Conservation (phyloP, 306 rosid genomes). For the Dalbergia cultrata region DNA sequence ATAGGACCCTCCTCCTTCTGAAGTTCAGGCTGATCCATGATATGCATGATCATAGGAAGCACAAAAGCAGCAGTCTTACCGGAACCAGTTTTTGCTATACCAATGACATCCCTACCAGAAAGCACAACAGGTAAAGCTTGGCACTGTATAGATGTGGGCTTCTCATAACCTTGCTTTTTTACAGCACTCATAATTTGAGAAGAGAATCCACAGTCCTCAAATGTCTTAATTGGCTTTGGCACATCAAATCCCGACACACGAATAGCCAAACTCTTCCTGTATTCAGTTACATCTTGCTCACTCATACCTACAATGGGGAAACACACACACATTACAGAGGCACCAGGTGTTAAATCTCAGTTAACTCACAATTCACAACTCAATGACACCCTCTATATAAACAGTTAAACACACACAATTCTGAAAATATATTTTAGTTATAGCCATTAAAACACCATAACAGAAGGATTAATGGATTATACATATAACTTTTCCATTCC, state of each 20-base stretch:
- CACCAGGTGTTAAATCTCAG: conserved; percentile 4
- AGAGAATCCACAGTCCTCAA: conserved; percentile 86
- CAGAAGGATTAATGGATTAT: neutral
- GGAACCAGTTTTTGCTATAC: conserved; percentile 98
- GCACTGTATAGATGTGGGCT: conserved; percentile 93
- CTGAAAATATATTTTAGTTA: neutral
- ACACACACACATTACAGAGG: neutral
- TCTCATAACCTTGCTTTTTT: conserved; percentile 90
- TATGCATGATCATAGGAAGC: conserved; percentile 97
- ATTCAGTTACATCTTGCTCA: conserved; percentile 86
- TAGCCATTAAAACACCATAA: conserved; percentile 12
- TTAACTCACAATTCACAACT: neutral
- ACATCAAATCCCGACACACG: conserved; percentile 91
- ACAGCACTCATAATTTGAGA: conserved; percentile 86
- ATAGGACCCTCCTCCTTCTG: conserved; percentile 98
- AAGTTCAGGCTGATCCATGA: conserved; percentile 99
- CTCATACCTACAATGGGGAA: conserved; percentile 68
- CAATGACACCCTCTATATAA: conserved; percentile 1
- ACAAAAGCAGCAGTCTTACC: conserved; percentile 99
- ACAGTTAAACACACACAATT: too few species aligned
- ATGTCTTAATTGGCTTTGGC: conserved; percentile 84
- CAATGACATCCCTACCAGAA: conserved; percentile 92
- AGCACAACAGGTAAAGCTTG: conserved; percentile 90
- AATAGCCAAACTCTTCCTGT: conserved; percentile 88
- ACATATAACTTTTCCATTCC: neutral